These are phyloP conservation scores for Coleophoma eucalyptorum DNA, from an alignment of 2,329 filamentous ascomycete species.

Conservation along the genomic window DNA sequence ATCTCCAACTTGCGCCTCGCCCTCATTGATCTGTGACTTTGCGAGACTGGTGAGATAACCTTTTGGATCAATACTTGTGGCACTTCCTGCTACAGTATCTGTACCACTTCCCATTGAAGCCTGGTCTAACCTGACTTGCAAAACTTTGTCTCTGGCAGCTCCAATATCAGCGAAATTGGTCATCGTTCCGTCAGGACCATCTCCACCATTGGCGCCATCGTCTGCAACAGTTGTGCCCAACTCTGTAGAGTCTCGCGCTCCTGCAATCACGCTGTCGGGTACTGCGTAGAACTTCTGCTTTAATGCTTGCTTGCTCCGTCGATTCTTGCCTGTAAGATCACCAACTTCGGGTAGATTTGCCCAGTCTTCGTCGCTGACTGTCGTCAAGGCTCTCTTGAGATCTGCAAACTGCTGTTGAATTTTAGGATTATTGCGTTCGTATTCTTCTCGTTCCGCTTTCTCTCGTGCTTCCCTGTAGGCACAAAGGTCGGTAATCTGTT, in stretches of 20 bases:
- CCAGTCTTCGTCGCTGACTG: conserved; percentile 94
- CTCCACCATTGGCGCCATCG: conserved; percentile 57
- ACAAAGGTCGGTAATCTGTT: conserved; percentile 74
- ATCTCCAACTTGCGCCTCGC: conserved; percentile 84
- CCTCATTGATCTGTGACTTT: conserved; percentile 74
- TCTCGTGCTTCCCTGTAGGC: conserved; percentile 88
- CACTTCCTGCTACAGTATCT: conserved; percentile 69
- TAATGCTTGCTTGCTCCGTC: conserved; percentile 77
- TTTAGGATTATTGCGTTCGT: conserved; percentile 96
- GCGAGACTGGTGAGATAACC: conserved; percentile 92
- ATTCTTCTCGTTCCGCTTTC: conserved; percentile 84
- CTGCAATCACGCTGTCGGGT: conserved; percentile 89
- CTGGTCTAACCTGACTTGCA: conserved; percentile 90
- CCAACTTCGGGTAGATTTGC: conserved; percentile 92
- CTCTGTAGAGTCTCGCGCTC: conserved; percentile 75
- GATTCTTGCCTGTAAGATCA: conserved; percentile 92
- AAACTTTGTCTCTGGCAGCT: conserved; percentile 90
- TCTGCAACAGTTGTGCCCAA: conserved; percentile 86
- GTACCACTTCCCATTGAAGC: conserved; percentile 70
- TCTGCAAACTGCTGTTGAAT: conserved; percentile 98
- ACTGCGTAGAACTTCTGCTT: conserved; percentile 92
- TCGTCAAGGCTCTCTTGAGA: conserved; percentile 83
- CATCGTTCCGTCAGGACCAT: conserved; percentile 76
- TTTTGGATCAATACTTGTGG: conserved; percentile 90
- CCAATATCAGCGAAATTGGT: conserved; percentile 98